Percentiles rank a stretch among this genome's conserved stretches.
phyloP scores from a whole-genome alignment of 768 basidiomycete genomes.

The Russula compacta region DNA sequence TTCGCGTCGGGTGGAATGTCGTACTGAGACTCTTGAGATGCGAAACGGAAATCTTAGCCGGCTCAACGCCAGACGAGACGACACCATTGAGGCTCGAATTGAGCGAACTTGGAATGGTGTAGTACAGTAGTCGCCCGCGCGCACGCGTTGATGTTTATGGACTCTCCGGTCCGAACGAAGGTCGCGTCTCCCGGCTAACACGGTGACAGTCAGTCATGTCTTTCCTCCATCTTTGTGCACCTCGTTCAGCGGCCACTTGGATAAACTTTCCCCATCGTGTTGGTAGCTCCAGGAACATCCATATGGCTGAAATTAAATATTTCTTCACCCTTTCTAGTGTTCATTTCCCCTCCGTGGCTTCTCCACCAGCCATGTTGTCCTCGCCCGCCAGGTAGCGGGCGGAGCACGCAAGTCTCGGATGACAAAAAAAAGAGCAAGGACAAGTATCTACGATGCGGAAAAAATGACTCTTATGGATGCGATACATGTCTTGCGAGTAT shows the following conservation, averaged over 20 bases:
- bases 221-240: background rate
- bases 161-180: background rate
- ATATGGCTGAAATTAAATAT: background rate
- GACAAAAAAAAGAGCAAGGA: conserved; percentile 40
- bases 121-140: no score
- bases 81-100: conserved; percentile 30
- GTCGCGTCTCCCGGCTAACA: background rate
- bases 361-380: conserved; percentile 38
- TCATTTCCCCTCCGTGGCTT: conserved; percentile 36
- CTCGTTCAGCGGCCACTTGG: background rate
- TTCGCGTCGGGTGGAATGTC: conserved; percentile 34
- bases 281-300: background rate
- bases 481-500: conserved; percentile 50
- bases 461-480: conserved; percentile 60
- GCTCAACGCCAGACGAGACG: conserved; percentile 31
- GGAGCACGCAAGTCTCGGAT: conserved; percentile 49
- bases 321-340: background rate
- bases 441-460: conserved; percentile 51
- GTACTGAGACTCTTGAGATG: conserved; percentile 29
- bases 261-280: background rate
- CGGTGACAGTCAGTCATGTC: background rate
- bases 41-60: conserved; percentile 29
- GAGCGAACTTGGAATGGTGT: background rate
- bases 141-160: background rate
- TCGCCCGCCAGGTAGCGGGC: conserved; percentile 43